Evolutionary conservation across 352 stramenopile genomes (phyloP), one percentile per base, ranked within the genome.

Genomic region (Phytophthora gonapodyides): DNA sequence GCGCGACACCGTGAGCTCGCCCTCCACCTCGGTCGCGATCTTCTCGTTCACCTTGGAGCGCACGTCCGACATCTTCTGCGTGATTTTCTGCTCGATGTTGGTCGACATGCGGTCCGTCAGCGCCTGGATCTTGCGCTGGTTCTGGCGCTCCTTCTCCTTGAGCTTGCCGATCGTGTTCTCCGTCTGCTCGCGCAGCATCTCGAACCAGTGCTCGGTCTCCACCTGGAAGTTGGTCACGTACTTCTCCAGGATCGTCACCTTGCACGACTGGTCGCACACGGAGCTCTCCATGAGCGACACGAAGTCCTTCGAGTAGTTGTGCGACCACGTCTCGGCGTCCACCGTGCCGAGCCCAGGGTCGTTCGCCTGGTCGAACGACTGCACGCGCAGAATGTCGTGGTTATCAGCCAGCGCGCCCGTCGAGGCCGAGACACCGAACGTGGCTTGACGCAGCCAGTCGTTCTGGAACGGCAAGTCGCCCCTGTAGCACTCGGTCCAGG

Each of bases 291-390:
- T 64, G 43, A 93, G 69, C 17, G 73, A 74, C 24, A 75, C 61
- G 46, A 91, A 91, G 56, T 95, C 73, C 66, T 95, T 94, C 46
- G 86, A 93, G 67, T 89, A 92, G 71, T 91, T 91, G 72, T 91
- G 84, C 62, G 73, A 80, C 80, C 78, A 88, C 42, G 89, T 83
- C 42, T 91, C 79, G 15, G 77, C 72, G 63, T 96, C 84, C 10
- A 77, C 75, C 45, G 75, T 68, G 15, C 61, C 61, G 31, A 95
- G 61, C 37, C 73, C 76, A 17, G 68, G 75, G 43, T 92, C 82
- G 34, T 89, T 69, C 19, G 71, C 33, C 45, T 90, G 61, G 51
- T 89, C 78, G 63, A 89, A 93, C 16, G 76, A 65, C 45, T 80
- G 59, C 37, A 93, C 73, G 40, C 75, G 78, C 43, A 94, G 42